Conservation (phyloP, 108 stramenopile genomes). For the Cafeteria roenbergensis region DNA sequence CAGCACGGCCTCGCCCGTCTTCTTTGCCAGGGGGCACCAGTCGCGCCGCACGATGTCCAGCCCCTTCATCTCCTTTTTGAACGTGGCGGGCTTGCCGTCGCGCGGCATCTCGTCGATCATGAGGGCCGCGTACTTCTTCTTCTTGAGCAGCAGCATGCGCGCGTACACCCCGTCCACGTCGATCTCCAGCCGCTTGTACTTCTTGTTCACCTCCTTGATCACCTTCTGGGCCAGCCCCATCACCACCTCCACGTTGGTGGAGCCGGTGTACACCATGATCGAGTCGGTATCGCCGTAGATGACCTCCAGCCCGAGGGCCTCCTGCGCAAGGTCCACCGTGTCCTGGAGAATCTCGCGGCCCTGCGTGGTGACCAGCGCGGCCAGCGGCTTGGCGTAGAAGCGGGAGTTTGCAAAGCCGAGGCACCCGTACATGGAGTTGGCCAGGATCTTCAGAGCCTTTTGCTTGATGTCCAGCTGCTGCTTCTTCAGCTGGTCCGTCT, state of each 20-base stretch:
- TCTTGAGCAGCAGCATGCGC: slow-evolving; percentile 89
- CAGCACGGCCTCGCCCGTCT: slow-evolving; percentile 72
- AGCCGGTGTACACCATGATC: slow-evolving; percentile 96
- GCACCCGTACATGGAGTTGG: slow-evolving; percentile 99
- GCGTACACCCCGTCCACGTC: slow-evolving; percentile 93
- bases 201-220: slow-evolving; percentile 86
- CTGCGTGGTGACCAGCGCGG: slow-evolving; percentile 89
- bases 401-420: slow-evolving; percentile 86
- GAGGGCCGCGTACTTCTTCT: slow-evolving; percentile 97
- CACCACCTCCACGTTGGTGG: slow-evolving; percentile 63
- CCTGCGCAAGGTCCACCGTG: slow-evolving; percentile 80
- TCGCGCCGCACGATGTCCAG: slow-evolving; percentile 95
- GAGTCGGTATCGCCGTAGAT: slow-evolving; percentile 98
- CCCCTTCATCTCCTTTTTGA: slow-evolving; percentile 78
- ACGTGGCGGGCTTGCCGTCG: slow-evolving; percentile 36
- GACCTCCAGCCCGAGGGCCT: slow-evolving; percentile 81
- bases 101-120: slow-evolving; percentile 56
- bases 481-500: slow-evolving; percentile 50
- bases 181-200: slow-evolving; percentile 87
- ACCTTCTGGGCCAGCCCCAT: slow-evolving; percentile 67
- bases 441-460: slow-evolving; percentile 89
- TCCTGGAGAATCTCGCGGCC: slow-evolving; percentile 91
- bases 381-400: slow-evolving; percentile 93
- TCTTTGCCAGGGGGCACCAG: slow-evolving; percentile 94
- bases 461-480: slow-evolving; percentile 88